Evolutionary conservation across 139 green algal genomes (phyloP).

Genomic region (Desmodesmus armatus): DNA sequence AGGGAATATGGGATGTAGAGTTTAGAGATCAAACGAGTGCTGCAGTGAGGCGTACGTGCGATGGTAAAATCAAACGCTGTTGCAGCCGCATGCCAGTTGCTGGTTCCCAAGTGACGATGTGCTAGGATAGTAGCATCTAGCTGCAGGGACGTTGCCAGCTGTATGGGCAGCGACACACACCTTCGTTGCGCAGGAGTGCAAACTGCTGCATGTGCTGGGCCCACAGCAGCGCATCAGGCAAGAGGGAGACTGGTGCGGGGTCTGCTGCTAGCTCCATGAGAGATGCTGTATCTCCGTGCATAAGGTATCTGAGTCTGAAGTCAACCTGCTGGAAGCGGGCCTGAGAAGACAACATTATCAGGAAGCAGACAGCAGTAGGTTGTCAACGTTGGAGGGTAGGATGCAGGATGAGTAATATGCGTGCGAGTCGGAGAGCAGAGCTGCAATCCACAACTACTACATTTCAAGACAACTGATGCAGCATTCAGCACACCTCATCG

Average conservation of each 20-base stretch:
- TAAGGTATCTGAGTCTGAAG: slow-evolving; percentile 5
- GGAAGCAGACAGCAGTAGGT: not conserved
- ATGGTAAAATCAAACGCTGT: too few species aligned
- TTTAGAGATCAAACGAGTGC: too few species aligned
- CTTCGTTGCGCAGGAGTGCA: slow-evolving; percentile 26
- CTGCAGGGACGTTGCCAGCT: not conserved
- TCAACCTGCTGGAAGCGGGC: slow-evolving; percentile 18
- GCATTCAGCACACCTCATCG: not conserved
- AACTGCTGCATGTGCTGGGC: slow-evolving; percentile 15
- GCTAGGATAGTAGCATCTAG: too few species aligned
- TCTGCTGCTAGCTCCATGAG: slow-evolving; percentile 15
- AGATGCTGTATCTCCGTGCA: slow-evolving; percentile 11
- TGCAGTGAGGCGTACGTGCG: too few species aligned
- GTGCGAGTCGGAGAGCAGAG: too few species aligned
- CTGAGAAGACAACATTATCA: not conserved
- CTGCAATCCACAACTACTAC: not conserved
- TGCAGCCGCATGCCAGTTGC: not conserved
- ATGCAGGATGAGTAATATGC: not conserved
- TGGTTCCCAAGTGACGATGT: not conserved
- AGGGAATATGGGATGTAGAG: not conserved
- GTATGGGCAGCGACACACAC: not conserved
- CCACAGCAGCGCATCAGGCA: slow-evolving; percentile 41
- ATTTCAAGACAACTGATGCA: not conserved
- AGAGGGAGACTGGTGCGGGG: not conserved
- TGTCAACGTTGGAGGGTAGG: not conserved